A percentile compares a stretch with the other conserved stretches of the same genome.
phyloP scores from a whole-genome alignment of 768 basidiomycete genomes.

The Rubroboletus pulcherrimus region DNA sequence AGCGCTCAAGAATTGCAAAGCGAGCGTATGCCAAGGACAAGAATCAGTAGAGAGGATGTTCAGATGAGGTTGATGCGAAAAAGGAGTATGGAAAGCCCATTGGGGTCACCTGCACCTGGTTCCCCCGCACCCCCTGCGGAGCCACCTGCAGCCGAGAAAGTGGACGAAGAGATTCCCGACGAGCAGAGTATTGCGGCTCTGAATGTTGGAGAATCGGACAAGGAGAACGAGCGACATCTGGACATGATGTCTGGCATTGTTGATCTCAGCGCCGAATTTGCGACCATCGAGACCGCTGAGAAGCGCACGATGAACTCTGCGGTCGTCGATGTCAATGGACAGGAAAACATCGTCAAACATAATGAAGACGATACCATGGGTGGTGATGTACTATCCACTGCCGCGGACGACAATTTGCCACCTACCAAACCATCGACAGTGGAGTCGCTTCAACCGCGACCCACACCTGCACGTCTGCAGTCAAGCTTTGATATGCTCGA shows the following conservation, averaged over 20 bases:
- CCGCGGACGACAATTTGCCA: neutral
- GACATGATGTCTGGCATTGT: constrained; percentile 36
- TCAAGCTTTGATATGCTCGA: constrained; percentile 19
- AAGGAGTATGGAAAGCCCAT: constrained; percentile 43
- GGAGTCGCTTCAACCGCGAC: constrained; percentile 8
- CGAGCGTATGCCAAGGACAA: constrained; percentile 31
- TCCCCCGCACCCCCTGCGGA: constrained; percentile 6
- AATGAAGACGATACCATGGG: neutral
- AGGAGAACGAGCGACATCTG: constrained; percentile 33
- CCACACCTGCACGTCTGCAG: constrained; percentile 6
- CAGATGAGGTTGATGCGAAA: constrained; percentile 45
- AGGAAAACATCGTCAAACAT: neutral
- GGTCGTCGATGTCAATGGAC: neutral
- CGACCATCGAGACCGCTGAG: constrained; percentile 47
- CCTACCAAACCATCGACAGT: neutral
- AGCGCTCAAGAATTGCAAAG: constrained; percentile 20
- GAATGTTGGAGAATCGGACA: constrained; percentile 6
- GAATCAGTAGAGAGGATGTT: constrained; percentile 54
- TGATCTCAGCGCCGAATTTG: constrained; percentile 46
- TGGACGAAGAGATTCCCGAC: neutral
- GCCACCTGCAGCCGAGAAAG: neutral
- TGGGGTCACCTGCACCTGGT: constrained; percentile 20
- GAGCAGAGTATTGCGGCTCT: neutral
- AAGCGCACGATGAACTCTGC: constrained; percentile 32
- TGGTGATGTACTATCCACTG: neutral